A percentile compares a stretch with the other conserved stretches of the same genome.
phyloP scores from a whole-genome alignment of 2,329 filamentous ascomycete species.

The Rachicladosporium sp. region DNA sequence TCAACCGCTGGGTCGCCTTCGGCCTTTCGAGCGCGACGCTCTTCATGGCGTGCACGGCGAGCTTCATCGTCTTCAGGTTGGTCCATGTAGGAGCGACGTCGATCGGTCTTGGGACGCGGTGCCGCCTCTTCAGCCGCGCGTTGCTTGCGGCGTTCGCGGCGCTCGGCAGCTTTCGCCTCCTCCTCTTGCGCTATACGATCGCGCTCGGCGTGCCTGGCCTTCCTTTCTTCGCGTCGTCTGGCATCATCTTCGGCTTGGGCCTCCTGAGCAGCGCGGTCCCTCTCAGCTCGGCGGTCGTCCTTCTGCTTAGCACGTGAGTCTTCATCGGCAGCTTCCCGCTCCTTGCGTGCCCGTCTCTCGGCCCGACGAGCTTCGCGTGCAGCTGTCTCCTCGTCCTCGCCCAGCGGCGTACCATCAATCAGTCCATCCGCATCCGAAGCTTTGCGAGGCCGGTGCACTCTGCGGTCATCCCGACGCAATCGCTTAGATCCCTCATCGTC shows the following conservation, averaged over 20 bases:
- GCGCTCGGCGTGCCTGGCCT: conserved; percentile 18
- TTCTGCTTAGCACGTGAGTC: conserved; percentile 13
- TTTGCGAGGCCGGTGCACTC: conserved; percentile 20
- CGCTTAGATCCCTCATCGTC: conserved; percentile 24
- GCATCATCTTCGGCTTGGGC: not conserved
- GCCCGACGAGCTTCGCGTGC: conserved; percentile 19
- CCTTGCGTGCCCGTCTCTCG: conserved; percentile 22
- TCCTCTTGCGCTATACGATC: conserved; percentile 18
- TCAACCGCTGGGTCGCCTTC: conserved; percentile 22
- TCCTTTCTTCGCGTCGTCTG: conserved; percentile 14
- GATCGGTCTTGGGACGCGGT: conserved; percentile 16
- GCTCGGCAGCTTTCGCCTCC: conserved; percentile 16
- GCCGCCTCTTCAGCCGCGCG: conserved; percentile 15
- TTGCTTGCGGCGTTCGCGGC: conserved; percentile 18
- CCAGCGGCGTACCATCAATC: conserved; percentile 15
- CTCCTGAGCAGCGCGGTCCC: conserved; percentile 1
- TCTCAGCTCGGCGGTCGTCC: conserved; percentile 5
- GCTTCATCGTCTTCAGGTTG: conserved; percentile 21
- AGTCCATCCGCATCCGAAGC: conserved; percentile 17
- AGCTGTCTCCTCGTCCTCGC: conserved; percentile 19
- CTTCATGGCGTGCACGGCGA: conserved; percentile 29
- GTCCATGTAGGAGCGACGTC: conserved; percentile 13
- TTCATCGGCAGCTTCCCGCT: conserved; percentile 28
- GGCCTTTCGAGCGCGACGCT: conserved; percentile 29
- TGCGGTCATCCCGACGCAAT: conserved; percentile 25